Base-by-base conservation (phyloP, 805 yeast genomes). In the Ogataea minuta region DNA sequence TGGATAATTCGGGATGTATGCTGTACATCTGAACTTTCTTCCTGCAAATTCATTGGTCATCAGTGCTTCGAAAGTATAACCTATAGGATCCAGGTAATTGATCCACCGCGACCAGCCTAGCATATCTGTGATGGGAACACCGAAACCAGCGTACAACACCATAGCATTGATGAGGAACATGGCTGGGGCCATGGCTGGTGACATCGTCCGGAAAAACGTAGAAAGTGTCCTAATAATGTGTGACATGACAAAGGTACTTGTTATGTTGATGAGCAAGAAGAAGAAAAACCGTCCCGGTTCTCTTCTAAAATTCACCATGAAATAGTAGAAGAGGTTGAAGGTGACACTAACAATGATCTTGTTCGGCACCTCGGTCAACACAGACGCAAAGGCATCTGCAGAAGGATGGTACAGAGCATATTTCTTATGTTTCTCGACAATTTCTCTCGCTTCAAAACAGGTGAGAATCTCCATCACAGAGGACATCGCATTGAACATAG, bases 31-130 rank as follows among this genome's bases (percentile, higher is more conserved):
- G 45, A 70, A 74, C 2, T 58, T 46, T 21, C 69, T 54, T 23
- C 64, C 75, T 41, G 60, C 63, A 53, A 76, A 77, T 52, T 78
- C 82, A 49, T 76, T 77, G 4, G 69, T 65, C 72, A 78, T 70
- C 55, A 76, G 55, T 2, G 79, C 60, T 57, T 77, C 81, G 50
- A 76, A 77, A 8, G 71, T 65, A 51, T 77, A 79, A 7, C 74
- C 76, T 35, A 79, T 57, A 2, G 84, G 84, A 48, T 79, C 68
- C 31, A 79, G 49, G 49, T 76, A 79, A 58, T 75, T 74, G 45
- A 79, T 76, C 84, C 84, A 79, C 48, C 78, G 67, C 24, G 79
- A 72, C 84, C 84, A 79, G 11, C 82, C 79, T 46, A 70, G 66
- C 77, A 78, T 76, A 34, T 68, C 56, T 5, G 72, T 69, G 23